Evolutionary conservation across 495 filamentous ascomycete species (phyloP), one percentile per base, ranked within the genome.

Genomic region (Penicillium salamii): DNA sequence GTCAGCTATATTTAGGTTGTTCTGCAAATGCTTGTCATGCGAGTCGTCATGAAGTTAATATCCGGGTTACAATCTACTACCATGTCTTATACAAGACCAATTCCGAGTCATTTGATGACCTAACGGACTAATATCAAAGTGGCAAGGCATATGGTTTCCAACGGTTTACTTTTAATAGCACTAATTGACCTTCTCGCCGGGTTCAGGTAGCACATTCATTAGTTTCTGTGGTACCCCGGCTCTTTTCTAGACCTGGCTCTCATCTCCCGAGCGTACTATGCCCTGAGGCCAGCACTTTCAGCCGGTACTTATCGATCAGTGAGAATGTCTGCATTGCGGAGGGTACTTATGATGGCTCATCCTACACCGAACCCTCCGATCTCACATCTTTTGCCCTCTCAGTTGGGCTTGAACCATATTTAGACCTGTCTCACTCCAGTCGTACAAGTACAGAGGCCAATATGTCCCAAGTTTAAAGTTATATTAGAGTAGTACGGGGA

Each of bases 1-100:
- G 15, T 40, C 15, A 40, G 7, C 45, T 48, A 39, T 39, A 32
- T 40, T 40, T 48, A 39, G 45, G 26, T 17, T 39, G 34, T 11
- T 33, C 17, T 48, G 31, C 8, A 8, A 26, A 26, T 26, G 23
- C 23, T 26, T 26, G 23, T 17, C 7, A 39, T 38, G 34, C 15
- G 26, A 23, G 14, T 20, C n/a, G 33, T 48, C 29, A 31, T 24
- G 15, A 31, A 48, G 26, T 19, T 12, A 18, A 26, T 28, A 20
- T 46, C 33, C 44, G 3, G 15, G 23, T n/a, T 17, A 46, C 24
- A 13, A 21, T 31, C 20, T 48, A 17, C 35, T 32, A 23, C 24
- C 12, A 14, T 40, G 45, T 48, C 45, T 33, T 48, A 17, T 39
- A 23, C 21, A 31, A 12, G 26, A 39, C 23, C 8, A 39, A 23